Base-by-base conservation (phyloP, 2,329 filamentous ascomycete genomes). In the Pseudogymnoascus sp. region DNA sequence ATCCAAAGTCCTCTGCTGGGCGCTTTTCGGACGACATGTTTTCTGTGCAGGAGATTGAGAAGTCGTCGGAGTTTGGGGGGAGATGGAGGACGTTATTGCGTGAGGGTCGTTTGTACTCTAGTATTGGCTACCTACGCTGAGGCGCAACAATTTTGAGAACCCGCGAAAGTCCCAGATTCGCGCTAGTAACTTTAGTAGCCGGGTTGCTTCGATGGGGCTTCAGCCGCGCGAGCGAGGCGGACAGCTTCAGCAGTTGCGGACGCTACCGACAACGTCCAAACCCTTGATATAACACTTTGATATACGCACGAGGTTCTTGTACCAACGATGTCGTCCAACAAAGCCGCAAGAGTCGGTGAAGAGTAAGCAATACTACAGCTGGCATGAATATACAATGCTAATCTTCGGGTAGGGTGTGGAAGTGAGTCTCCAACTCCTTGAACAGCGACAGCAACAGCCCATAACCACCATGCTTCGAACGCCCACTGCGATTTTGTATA, bases 11-110 rank as follows among this genome's bases (percentile, higher is more conserved):
- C 68, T 89, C 88, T 64, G 92, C 91, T 63, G 91, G 89, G 71
- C 94, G 85, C 78, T 99, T 97, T 76, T 96, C 92, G 65, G 89
- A 83, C 35, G 91, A 91, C 92, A 96, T 97, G 63, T 62, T 70
- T 62, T 33, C 47, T 9, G 11, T 53, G 28, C 47, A 33, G n/a
- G n/a, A 33, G 28, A 53, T 53, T 53, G 47, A 33, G 47, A 53
- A 33, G n/a, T 33, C 28, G 47, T 20, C 8, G 25, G 25, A 33
- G 25, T 53, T 33, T n/a, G 47, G 47, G 9, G 25, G 28, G 18
- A 33, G 28, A 18, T 33, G 47, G 25, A 53, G 9, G 28, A 53
- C 28, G 47, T 18, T 33, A 9, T 53, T 53, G 28, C 47, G 47
- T 53, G 47, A 53, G 47, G 43, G 47, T 53, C 47, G 47, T 53